These are phyloP conservation scores for Circinella umbellata DNA, from an alignment of 371 early-diverging fungal genomes.

Conservation along the genomic window DNA sequence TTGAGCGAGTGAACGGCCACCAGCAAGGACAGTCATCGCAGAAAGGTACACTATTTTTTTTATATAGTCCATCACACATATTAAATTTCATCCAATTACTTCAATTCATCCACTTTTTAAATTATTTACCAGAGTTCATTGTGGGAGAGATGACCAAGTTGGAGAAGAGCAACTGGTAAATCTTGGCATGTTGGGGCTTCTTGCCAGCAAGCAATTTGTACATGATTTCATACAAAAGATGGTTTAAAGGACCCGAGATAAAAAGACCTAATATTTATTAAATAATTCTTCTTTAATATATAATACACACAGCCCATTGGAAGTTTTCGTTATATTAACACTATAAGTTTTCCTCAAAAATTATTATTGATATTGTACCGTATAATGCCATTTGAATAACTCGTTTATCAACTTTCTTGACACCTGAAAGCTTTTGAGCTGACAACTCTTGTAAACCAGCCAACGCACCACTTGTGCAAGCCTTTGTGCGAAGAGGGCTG, in stretches of 20 bases:
- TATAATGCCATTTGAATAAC: constrained; percentile 84
- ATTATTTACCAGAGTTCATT: constrained; percentile 73
- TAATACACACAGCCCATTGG: too few relatives aligned
- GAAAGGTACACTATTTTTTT: constrained; percentile 68
- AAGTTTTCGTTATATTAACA: too few relatives aligned
- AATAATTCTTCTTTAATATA: background rate
- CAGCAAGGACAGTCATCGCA: constrained; percentile 84
- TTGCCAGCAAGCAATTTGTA: constrained; percentile 68
- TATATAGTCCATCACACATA: too few relatives aligned
- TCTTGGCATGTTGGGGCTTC: constrained; percentile 58
- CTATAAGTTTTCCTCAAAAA: background rate
- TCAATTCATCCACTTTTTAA: background rate
- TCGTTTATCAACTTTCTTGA: constrained; percentile 63
- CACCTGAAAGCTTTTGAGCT: constrained; percentile 73
- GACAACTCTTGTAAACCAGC: constrained; percentile 80
- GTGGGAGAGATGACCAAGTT: constrained; percentile 81
- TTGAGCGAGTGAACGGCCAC: constrained; percentile 60
- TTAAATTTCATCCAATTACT: too few relatives aligned
- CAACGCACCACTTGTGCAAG: constrained; percentile 77
- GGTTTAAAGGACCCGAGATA: constrained; percentile 77
- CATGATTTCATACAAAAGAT: constrained; percentile 68
- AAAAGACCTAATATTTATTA: constrained; percentile 46
- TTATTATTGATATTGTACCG: constrained; percentile 45
- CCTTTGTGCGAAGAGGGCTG: constrained; percentile 80
- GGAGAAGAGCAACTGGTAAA: constrained; percentile 68